These are phyloP conservation scores for Myriosclerotinia scirpicola DNA, from an alignment of 2,329 filamentous ascomycete species.

Conservation along the genomic window DNA sequence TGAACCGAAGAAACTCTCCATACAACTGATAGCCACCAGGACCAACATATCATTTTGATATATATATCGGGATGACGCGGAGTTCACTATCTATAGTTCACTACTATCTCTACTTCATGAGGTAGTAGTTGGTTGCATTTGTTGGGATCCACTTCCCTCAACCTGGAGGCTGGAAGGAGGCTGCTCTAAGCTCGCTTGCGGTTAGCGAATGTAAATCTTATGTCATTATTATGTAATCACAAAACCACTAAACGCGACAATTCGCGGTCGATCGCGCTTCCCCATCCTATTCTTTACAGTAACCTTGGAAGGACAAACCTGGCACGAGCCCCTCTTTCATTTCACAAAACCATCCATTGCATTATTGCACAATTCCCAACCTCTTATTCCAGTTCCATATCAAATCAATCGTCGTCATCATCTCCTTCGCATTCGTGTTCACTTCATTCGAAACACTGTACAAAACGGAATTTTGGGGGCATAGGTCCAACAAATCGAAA, in stretches of 20 bases:
- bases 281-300: not conserved
- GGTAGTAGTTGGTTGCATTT: not conserved
- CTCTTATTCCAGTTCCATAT: not conserved
- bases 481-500: not conserved
- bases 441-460: not conserved
- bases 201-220: not conserved
- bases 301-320: not conserved
- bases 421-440: not conserved
- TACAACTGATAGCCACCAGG: no score
- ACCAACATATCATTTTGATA: not conserved
- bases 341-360: not conserved
- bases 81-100: not conserved
- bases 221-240: conserved; percentile 6
- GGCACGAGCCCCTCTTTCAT: conserved; percentile 13
- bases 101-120: not conserved
- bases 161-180: not conserved
- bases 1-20: not conserved
- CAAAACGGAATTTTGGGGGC: not conserved
- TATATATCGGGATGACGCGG: not conserved
- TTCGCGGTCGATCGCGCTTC: conserved; percentile 13
- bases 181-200: not conserved
- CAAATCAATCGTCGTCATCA: not conserved
- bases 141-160: not conserved
- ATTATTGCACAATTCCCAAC: conserved; percentile 15
- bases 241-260: conserved; percentile 6